A percentile compares a stretch with the other conserved stretches of the same genome.
Conservation (phyloP, 2,329 filamentous ascomycete genomes). For the Monascus ruber region DNA sequence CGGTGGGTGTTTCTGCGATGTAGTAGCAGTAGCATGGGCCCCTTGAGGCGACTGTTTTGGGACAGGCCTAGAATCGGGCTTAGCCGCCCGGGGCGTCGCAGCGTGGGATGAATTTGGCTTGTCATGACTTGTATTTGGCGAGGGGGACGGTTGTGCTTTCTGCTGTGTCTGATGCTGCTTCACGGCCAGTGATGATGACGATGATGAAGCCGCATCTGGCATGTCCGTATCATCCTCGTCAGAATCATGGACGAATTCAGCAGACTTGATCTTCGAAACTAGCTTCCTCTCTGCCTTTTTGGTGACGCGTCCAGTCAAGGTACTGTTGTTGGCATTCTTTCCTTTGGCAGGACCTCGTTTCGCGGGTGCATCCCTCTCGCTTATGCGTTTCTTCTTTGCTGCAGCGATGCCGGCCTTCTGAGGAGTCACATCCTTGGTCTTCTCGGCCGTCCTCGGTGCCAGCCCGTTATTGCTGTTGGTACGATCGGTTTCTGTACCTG, state of each 20-base stretch:
- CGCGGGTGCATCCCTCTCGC: slow-evolving; percentile 29
- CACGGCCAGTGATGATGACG: neutral
- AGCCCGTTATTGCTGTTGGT: slow-evolving; percentile 11
- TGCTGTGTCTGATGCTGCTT: slow-evolving; percentile 7
- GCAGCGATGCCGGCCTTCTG: slow-evolving; percentile 7
- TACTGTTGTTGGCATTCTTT: slow-evolving; percentile 41
- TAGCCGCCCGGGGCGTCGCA: slow-evolving; percentile 7
- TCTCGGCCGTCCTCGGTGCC: slow-evolving; percentile 16
- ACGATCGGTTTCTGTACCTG: slow-evolving; percentile 28
- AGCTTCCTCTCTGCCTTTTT: slow-evolving; percentile 35
- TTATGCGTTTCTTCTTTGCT: slow-evolving; percentile 25
- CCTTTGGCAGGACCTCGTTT: slow-evolving; percentile 35
- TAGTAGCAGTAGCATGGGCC: slow-evolving; percentile 17
- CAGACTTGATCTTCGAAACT: slow-evolving; percentile 39
- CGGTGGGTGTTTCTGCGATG: slow-evolving; percentile 24
- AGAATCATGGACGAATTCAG: slow-evolving; percentile 43
- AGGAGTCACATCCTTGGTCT: slow-evolving; percentile 2
- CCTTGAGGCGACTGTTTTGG: slow-evolving; percentile 3
- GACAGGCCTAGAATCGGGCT: slow-evolving; percentile 5
- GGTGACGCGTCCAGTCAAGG: slow-evolving; percentile 30
- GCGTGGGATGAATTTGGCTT: slow-evolving; percentile 8
- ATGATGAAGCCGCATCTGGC: slow-evolving; percentile 14
- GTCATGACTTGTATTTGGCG: slow-evolving; percentile 4
- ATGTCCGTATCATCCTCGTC: slow-evolving; percentile 38
- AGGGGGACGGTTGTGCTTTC: slow-evolving; percentile 5